phyloP scores from a whole-genome alignment of 495 filamentous ascomycete genomes.

The Stereocaulon alpinum region DNA sequence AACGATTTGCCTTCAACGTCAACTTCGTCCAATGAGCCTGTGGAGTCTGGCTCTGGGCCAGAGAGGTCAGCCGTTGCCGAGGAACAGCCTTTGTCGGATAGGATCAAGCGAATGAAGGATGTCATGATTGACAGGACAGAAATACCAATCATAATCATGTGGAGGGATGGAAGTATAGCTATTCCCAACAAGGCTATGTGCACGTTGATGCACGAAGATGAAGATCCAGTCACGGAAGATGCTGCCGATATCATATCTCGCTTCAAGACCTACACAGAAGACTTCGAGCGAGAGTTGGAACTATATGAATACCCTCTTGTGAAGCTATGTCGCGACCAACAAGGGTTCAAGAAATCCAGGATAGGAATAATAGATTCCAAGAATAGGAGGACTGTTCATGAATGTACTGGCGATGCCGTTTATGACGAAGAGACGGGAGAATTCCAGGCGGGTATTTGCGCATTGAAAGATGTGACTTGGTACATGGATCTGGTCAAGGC shows the following conservation, averaged over 20 bases:
- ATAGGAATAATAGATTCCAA: conserved; percentile 49
- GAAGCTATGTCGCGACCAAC: conserved; percentile 43
- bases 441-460: conserved; percentile 55
- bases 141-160: conserved; percentile 59
- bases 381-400: conserved; percentile 41
- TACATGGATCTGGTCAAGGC: conserved; percentile 46
- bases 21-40: conserved; percentile 8
- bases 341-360: conserved; percentile 40
- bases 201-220: conserved; percentile 36
- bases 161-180: conserved; percentile 57
- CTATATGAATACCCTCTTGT: conserved; percentile 51
- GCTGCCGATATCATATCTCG: conserved; percentile 42
- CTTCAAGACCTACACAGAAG: conserved; percentile 48
- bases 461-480: conserved; percentile 56
- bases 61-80: background rate
- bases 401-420: conserved; percentile 46
- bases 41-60: background rate
- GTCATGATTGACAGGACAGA: conserved; percentile 57
- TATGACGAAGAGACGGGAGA: conserved; percentile 49
- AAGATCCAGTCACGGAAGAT: conserved; percentile 34
- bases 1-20: background rate
- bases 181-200: conserved; percentile 54
- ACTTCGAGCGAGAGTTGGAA: conserved; percentile 47
- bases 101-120: conserved; percentile 58
- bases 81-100: conserved; percentile 38